Base-by-base conservation (phyloP, 768 basidiomycete species). In the Cystoderma amianthinum region DNA sequence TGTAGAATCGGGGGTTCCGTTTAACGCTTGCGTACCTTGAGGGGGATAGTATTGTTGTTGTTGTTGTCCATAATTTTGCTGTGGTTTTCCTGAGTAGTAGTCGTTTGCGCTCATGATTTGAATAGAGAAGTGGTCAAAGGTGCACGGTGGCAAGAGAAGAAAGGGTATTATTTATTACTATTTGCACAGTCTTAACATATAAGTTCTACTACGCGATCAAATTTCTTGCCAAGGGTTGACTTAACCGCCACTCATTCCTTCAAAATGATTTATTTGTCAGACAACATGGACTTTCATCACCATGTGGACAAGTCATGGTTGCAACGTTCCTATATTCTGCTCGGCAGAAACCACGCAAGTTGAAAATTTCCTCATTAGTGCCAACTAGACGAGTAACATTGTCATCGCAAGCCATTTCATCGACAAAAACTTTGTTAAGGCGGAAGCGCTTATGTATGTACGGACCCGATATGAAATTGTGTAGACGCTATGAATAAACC, bases 41-140 rank as follows among this genome's bases (percentile, higher is more conserved):
- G 68, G 67, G 19, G 67, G 65, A 44, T 68, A 67, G 43, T 67
- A 67, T 17, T 64, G 38, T 63, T 63, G 7, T 74, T n/a, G 75
- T 11, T 74, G 75, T 43, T 75, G 77, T 53, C 80, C 77, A 32
- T 74, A 74, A 32, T 68, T 63, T 47, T 68, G 66, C 49, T 74
- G 76, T 15, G 60, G 68, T 45, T 74, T 70, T 32, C 67, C 63
- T 49, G 58, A 57, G 61, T 86, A 87, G 52, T 84, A 89, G 51
- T 87, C 85, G 62, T 80, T 78, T 55, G 78, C 82, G 46, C 84
- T 81, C 85, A 84, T 36, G 12, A n/a, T n/a, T n/a, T n/a, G n/a
- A n/a, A n/a, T 36, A 7, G n/a, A 17, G 34, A 36, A 9, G 34
- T 7, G n/a, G 34, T 36, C 34, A 36, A 16, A 36, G 34, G 12